A percentile compares a stretch with the other conserved stretches of the same genome.
Conservation (phyloP, 495 filamentous ascomycete species). For the Halenospora varia region DNA sequence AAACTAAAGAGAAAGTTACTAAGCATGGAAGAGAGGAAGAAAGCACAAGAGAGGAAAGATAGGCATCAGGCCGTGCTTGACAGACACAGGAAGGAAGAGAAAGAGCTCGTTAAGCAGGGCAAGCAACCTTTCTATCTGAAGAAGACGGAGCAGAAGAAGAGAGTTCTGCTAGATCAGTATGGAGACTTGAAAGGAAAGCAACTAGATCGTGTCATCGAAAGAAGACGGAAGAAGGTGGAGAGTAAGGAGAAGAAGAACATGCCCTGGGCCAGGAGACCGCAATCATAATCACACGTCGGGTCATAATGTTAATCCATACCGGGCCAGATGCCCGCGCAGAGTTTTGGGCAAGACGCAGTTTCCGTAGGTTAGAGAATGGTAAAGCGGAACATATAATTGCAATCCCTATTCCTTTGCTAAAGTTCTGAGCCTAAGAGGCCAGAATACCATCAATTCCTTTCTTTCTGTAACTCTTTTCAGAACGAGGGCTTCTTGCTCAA, state of each 20-base stretch:
- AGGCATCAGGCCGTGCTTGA: conserved; percentile 59
- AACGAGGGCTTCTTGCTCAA: too few relatives aligned
- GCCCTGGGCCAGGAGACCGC: conserved; percentile 57
- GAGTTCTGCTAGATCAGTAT: conserved; percentile 73
- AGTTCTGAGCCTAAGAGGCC: too few relatives aligned
- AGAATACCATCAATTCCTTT: too few relatives aligned
- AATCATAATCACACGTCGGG: conserved; percentile 19
- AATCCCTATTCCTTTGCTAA: too few relatives aligned
- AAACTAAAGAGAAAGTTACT: conserved; percentile 61
- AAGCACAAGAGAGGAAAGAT: conserved; percentile 62
- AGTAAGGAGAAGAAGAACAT: conserved; percentile 76
- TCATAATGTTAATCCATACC: too few relatives aligned
- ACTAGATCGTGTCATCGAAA: conserved; percentile 73
- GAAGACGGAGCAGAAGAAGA: conserved; percentile 83
- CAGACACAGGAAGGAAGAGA: conserved; percentile 77
- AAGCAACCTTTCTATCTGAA: conserved; percentile 95
- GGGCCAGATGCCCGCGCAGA: too few relatives aligned
- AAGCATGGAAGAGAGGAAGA: conserved; percentile 65
- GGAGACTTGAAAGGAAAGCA: conserved; percentile 75
- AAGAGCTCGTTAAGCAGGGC: conserved; percentile 74
- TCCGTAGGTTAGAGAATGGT: too few relatives aligned
- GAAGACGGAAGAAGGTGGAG: conserved; percentile 77
- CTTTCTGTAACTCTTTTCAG: too few relatives aligned
- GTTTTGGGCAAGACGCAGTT: too few relatives aligned
- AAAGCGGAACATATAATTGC: too few relatives aligned